Evolutionary conservation across 129 eudicot species (phyloP).

Genomic region (Logfia minima): DNA sequence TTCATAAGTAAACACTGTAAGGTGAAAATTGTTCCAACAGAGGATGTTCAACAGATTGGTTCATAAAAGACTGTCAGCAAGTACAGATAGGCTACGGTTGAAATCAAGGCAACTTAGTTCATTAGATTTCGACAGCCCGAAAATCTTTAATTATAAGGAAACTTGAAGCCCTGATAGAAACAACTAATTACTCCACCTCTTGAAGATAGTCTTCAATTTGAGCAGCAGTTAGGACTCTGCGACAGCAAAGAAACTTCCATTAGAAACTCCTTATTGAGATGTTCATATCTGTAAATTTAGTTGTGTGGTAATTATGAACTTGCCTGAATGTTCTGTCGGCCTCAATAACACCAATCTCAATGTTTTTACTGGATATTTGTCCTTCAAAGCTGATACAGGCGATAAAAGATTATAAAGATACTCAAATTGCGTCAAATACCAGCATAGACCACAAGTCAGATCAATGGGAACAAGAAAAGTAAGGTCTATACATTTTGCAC

Average conservation of each 20-base stretch:
- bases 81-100: slow-evolving; percentile 3
- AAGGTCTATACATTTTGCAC: not conserved
- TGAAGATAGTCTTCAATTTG: slow-evolving; percentile 90
- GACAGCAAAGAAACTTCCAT: slow-evolving; percentile 17
- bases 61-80: slow-evolving; percentile 21
- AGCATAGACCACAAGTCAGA: not conserved
- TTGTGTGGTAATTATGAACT: slow-evolving; percentile 8
- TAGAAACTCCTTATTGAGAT: not conserved
- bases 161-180: not conserved
- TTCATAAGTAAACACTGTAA: not conserved
- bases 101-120: slow-evolving; percentile 25
- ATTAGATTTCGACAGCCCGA: slow-evolving; percentile 1
- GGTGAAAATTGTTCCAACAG: not conserved
- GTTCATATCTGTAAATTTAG: not conserved
- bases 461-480: not conserved
- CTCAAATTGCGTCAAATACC: not conserved
- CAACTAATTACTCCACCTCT: slow-evolving; percentile 66
- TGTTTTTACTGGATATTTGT: slow-evolving; percentile 88
- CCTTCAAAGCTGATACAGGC: slow-evolving; percentile 79
- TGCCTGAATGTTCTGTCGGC: slow-evolving; percentile 77
- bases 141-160: not conserved
- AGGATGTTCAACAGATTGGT: not conserved
- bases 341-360: slow-evolving; percentile 92
- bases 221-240: slow-evolving; percentile 81
- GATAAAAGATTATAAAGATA: slow-evolving; percentile 8